Base-by-base conservation (phyloP, 2,329 filamentous ascomycete genomes). In the Podosphaera leucotricha region DNA sequence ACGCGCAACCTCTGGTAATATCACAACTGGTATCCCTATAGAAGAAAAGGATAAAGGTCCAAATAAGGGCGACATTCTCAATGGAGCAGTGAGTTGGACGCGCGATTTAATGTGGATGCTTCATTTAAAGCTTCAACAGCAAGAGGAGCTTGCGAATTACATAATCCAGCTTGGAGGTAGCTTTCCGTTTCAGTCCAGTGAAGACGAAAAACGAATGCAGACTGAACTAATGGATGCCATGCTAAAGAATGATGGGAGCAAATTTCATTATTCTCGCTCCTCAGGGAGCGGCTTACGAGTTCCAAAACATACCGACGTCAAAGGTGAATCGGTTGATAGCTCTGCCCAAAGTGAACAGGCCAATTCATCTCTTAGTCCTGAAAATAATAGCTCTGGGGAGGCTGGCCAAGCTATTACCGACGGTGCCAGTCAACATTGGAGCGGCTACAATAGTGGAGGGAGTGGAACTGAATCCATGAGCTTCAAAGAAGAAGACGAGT, bases 11-110 rank as follows among this genome's bases (percentile, higher is more conserved):
- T 68, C 76, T 6, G 80, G 80, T 33, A 92, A 81, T 57, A 94
- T 94, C 55, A 93, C 85, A 5, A 87, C 87, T 50, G 85, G 86
- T 13, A 70, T 95, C 24, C 87, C 90, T 0, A 72, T 92, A 30
- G 90, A 98, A 55, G 90, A 95, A 53, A 95, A 95, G 60, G 90
- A 98, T 64, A 95, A 95, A 59, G 90, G 90, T 0, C 90, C 90
- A 5, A 95, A 95, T 67, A 98, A 98, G 64, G 90, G 90, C 41
- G 90, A 98, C 55, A 95, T 98, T 47, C 77, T 98, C 54, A 95
- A 95, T 57, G 87, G 90, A 24, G 82, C 87, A 28, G 90, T 95
- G 44, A 85, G 84, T 62, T 98, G 90, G 90, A 94, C 84, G 48
- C 76, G 87, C 49, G 90, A 98, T 63, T 68, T 98, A 43, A 93